Base-by-base conservation (phyloP, 2,329 filamentous ascomycete genomes). In the Arachnomyces sp. region DNA sequence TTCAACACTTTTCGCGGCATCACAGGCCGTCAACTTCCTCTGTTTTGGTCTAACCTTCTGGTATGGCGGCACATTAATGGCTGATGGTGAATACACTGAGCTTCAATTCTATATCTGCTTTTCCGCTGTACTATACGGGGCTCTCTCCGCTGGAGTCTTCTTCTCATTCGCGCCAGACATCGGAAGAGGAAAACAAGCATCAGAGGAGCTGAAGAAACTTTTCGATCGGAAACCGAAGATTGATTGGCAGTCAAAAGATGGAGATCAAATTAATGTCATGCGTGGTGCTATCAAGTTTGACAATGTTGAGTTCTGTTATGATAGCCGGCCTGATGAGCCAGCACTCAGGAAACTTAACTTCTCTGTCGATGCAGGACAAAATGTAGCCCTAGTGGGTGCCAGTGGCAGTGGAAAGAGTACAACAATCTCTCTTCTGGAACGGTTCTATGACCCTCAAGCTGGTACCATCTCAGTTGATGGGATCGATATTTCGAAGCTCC, bases 391-490 rank as follows among this genome's bases (percentile, higher is more conserved):
- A 1, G 88, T 94, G 3, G 69, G 68, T 7, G 63, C 67, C 12
- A 66, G 70, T 13, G 69, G 66, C 7, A 68, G 64, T 43, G 70
- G 70, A 4, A 73, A 73, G 45, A 70, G 68, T n/a, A 71, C 68
- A 2, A 48, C 58, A 31, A 51, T 52, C 7, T 52, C 44, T n/a
- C 42, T 60, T 14, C 36, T 57, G 12, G 47, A 47, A 29, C 44
- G 56, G 16, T 93, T 94, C 59, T 95, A 94, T 57, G 78, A 86
- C 42, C 87, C 87, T 0, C 78, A 89, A 28, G 73, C 73, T 28
- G 87, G 87, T 13, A 63, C 72, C n/a, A 77, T 93, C 1, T 73
- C 78, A 47, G 68, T 95, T 3, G 88, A 94, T 53, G 87, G 82
- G 6, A 76, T 80, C 40, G 80, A 90, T 55, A 78, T 92, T 40